phyloP scores from a whole-genome alignment of 208 protist genomes.

The Acanthamoeba lugdunensis region DNA sequence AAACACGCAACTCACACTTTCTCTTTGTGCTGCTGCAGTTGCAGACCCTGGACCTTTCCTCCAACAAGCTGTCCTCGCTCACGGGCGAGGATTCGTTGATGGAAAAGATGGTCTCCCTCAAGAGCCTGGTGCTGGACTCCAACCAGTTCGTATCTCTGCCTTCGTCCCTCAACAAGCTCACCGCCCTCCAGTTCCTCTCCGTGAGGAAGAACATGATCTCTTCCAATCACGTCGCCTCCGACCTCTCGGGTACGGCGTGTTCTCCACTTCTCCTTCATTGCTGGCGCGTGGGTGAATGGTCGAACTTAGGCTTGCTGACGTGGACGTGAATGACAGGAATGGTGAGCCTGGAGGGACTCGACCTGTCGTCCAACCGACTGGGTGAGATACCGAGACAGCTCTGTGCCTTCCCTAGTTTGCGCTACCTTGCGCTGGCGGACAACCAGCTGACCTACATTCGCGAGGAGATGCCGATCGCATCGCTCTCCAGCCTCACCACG shows the following conservation, averaged over 20 bases:
- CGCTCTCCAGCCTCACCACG: not conserved
- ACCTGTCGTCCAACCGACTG: constrained; percentile 33
- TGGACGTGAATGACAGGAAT: constrained; percentile 3
- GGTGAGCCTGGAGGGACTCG: constrained; percentile 53
- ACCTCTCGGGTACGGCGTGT: not conserved
- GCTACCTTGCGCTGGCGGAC: constrained; percentile 18
- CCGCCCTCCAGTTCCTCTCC: constrained; percentile 54
- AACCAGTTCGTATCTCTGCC: constrained; percentile 49
- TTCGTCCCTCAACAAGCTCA: constrained; percentile 52
- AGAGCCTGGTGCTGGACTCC: constrained; percentile 33
- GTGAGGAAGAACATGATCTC: constrained; percentile 30
- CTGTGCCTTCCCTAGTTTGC: not conserved
- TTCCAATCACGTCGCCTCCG: constrained; percentile 44
- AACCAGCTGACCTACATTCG: constrained; percentile 59
- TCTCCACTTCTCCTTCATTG: not conserved
- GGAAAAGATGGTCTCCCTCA: constrained; percentile 32
- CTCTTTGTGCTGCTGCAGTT: not conserved
- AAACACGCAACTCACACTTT: not conserved
- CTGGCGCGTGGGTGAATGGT: not conserved
- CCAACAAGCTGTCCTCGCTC: constrained; percentile 36
- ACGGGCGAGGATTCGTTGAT: constrained; percentile 12
- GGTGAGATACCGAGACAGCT: constrained; percentile 59
- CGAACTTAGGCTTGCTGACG: too few species aligned
- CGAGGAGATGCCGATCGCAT: constrained; percentile 34
- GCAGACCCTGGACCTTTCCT: constrained; percentile 19